Evolutionary conservation across 257 asterid genomes (phyloP), one percentile per base, ranked within the genome.

Genomic region (Osmanthus fragrans): DNA sequence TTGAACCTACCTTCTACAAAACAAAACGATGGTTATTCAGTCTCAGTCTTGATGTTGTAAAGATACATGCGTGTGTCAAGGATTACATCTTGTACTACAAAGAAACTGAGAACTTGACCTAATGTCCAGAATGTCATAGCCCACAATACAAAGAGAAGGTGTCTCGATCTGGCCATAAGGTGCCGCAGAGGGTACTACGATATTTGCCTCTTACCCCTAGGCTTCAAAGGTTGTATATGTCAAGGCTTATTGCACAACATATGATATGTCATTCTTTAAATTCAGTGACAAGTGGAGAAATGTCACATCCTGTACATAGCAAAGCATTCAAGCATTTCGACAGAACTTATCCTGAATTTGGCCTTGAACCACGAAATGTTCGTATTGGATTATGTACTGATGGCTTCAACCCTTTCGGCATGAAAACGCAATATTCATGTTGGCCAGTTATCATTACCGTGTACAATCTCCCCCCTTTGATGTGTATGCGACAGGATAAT

Each of bases 401-500:
- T 60, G 66, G 77, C 4, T 78, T 78, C 60, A 12, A 13, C 19
- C 71, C 76, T 10, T 70, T 78, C 34, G 54, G 37, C 67, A 51
- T 23, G 60, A 45, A 16, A 7, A 9, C 8, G 4, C 37, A 39
- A 4, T 71, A 71, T 10, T 18, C 60, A 7, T 71, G 60, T 42
- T 71, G 36, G 63, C 75, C 75, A 2, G 37, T 71, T 11, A 71
- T 71, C 10, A 23, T 71, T 39, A 42, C 37, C 18, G 4, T 45
- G 16, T 45, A 13, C 18, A 45, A 45, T 45, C 54, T 45, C 0
- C 16, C 54, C 18, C 63, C 63, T 36, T 39, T 63, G 12, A 10
- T 71, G 60, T 71, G 75, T 40, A 71, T 71, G 75, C 1, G 39
- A 25, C 2, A 23, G 0, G 30, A 10, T 1, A 19, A 39, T 40